Conservation (phyloP, 495 filamentous ascomycete species). For the Podospora comata region DNA sequence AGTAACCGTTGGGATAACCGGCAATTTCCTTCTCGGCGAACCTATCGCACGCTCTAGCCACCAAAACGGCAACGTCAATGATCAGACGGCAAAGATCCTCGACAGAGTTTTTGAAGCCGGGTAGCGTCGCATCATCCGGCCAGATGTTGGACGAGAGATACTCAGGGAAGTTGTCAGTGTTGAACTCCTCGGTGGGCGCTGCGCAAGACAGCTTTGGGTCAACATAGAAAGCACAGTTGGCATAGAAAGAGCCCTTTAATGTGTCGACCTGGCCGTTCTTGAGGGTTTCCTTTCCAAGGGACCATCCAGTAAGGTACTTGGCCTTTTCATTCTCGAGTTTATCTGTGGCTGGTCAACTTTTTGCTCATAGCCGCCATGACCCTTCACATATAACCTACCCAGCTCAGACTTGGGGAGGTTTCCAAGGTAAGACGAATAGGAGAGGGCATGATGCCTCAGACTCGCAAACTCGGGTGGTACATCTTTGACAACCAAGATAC, state of each 20-base stretch:
- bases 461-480: conserved; percentile 65
- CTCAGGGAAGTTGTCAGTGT: conserved; percentile 57
- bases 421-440: conserved; percentile 84
- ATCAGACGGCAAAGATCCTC: conserved; percentile 78
- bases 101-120: conserved; percentile 67
- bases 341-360: conserved; percentile 32
- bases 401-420: conserved; percentile 72
- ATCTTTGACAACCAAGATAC: conserved; percentile 88
- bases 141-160: conserved; percentile 74
- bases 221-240: conserved; percentile 92
- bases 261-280: conserved; percentile 86
- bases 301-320: conserved; percentile 68
- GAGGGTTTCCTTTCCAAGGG: conserved; percentile 90
- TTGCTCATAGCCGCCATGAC: background rate
- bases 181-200: conserved; percentile 53
- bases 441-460: conserved; percentile 71
- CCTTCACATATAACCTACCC: conserved; percentile 44
- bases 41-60: conserved; percentile 81
- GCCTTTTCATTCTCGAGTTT: conserved; percentile 62
- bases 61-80: conserved; percentile 83
- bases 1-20: conserved; percentile 70
- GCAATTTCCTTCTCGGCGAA: conserved; percentile 76
- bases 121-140: conserved; percentile 64
- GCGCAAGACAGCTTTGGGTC: conserved; percentile 59
- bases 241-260: conserved; percentile 93